phyloP scores from a whole-genome alignment of 176 grass and related monocot genomes.

The Triticum aestivum region IWGSC_CS_RefSeq_v2.1 NC_057794.1:258583345-258583844 shows the following conservation, averaged over 20 bases:
- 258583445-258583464: background rate
- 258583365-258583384: no score
- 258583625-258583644: background rate
- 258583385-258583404: no score
- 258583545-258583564: background rate
- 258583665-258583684: background rate
- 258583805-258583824: background rate
- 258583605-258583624: background rate
- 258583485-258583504: background rate
- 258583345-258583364: no score
- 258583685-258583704: background rate
- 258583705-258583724: background rate
- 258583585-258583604: background rate
- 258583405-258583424: background rate
- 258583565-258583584: background rate
- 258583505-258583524: conserved; percentile 10
- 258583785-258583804: background rate
- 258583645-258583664: background rate
- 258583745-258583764: background rate
- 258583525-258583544: background rate
- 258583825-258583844: background rate
- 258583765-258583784: background rate
- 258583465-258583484: background rate
- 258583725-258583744: background rate
- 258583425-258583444: background rate